Base-by-base conservation (phyloP, 139 green algal species). In the Mesostigma viride region DNA sequence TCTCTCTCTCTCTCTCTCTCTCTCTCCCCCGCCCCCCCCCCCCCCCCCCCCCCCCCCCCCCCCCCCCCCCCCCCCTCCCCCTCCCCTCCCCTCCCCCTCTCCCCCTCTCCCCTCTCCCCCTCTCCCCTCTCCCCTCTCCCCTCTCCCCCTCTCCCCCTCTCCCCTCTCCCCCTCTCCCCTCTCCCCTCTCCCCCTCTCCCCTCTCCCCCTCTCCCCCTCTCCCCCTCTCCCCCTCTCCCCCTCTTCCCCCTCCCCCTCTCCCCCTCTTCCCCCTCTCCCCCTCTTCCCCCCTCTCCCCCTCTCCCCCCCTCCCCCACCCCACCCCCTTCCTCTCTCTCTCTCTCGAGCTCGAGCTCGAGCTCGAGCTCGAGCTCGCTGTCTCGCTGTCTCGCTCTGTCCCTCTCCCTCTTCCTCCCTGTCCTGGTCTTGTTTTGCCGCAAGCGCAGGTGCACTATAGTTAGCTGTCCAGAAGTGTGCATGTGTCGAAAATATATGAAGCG, bases 181-280 rank as follows among this genome's bases (percentile, higher is more conserved):
- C n/a, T 24, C n/a, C 61, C 30, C 30, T 67, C 27, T 28, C 22
- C 62, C 30, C n/a, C 35, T 26, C 30, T 67, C 61, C n/a, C 61
- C 11, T 11, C 22, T 17, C n/a, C 61, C 11, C 61, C n/a, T 26
- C n/a, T 26, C 62, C 61, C 22, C 24, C 62, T 20, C 30, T 65
- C 14, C 24, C 30, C 40, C 17, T 17, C 17, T 17, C 14, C 61
- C 11, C 61, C 22, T 26, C 22, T 26, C 62, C 61, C 11, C 61
- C 62, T 17, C n/a, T 65, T 67, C 61, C 11, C 35, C 11, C 20
- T 67, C 61, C 62, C 61, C 14, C 26, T 65, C 61, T 30, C 61
- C 14, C 61, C 14, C 58, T 60, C 64, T 60, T 22, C 11, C 64
- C 20, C 28, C n/a, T 17, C 27, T 72, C 57, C 58, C 57, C 27